These are phyloP conservation scores for Phytophthora citricola DNA, from an alignment of 352 stramenopile species.

Conservation along the genomic window DNA sequence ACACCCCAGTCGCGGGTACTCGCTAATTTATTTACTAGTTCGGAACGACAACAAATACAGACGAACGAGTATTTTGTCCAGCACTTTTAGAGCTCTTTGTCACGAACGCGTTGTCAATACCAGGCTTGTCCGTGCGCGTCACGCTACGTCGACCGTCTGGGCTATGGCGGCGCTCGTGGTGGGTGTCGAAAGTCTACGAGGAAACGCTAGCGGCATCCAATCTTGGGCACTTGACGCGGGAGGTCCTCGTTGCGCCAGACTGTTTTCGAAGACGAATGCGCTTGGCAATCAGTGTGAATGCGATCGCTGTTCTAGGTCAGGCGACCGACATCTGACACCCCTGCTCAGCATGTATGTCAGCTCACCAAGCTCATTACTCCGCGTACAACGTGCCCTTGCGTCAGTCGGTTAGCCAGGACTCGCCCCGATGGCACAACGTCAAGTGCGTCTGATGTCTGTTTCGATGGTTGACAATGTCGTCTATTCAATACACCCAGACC, in stretches of 20 bases:
- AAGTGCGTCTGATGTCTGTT: no score
- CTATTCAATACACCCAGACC: no score
- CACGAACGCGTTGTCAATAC: not conserved
- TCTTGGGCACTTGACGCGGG: not conserved
- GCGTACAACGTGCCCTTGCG: no score
- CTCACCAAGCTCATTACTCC: no score
- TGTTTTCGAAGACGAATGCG: not conserved
- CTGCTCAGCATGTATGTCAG: no score
- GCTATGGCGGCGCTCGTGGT: not conserved
- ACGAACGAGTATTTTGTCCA: conserved; percentile 24
- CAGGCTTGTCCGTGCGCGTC: conserved; percentile 1
- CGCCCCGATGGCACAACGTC: no score
- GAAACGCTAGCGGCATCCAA: not conserved
- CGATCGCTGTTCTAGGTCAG: not conserved
- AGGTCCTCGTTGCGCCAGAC: not conserved
- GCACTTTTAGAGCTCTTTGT: not conserved
- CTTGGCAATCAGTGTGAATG: conserved; percentile 2
- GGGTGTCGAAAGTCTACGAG: no score
- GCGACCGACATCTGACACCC: no score
- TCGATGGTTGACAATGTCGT: no score
- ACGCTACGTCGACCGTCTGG: not conserved
- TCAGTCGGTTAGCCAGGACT: no score
- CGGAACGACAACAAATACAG: conserved; percentile 28
- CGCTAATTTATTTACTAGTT: conserved; percentile 36
- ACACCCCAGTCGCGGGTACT: conserved; percentile 26